A percentile compares a stretch with the other conserved stretches of the same genome.
Conservation (phyloP, 768 basidiomycete species). For the Plicaturopsis crispa region DNA sequence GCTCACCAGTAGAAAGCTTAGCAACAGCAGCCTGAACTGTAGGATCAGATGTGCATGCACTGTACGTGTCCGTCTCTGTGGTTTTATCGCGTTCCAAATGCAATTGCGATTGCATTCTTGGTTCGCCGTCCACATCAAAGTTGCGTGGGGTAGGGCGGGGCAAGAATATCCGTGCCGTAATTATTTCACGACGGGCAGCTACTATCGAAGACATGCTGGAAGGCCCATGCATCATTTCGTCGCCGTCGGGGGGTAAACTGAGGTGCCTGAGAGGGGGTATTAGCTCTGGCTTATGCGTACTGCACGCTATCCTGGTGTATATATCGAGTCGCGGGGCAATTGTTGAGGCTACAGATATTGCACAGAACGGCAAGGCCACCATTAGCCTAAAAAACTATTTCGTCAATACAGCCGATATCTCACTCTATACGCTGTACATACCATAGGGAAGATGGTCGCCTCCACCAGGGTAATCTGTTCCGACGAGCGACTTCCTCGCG, state of each 20-base stretch:
- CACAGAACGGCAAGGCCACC: conserved; percentile 40
- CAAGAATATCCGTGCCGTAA: background rate
- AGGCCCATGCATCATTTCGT: background rate
- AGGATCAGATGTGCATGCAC: conserved; percentile 56
- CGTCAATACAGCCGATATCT: no score
- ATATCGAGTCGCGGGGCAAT: conserved; percentile 69
- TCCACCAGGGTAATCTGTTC: conserved; percentile 61
- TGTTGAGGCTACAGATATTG: conserved; percentile 48
- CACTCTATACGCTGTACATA: conserved; percentile 28
- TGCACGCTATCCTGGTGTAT: conserved; percentile 65
- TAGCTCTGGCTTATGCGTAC: conserved; percentile 55
- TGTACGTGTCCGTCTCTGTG: background rate
- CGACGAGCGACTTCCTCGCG: conserved; percentile 16
- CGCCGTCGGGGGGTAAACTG: background rate
- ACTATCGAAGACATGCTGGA: background rate
- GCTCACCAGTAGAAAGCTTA: conserved; percentile 53
- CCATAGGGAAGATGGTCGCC: conserved; percentile 68
- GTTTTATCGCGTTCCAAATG: background rate
- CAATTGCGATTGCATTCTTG: background rate
- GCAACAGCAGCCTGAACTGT: conserved; percentile 68
- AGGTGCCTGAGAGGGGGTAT: background rate
- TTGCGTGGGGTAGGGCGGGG: no score
- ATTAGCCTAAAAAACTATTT: conserved; percentile 42
- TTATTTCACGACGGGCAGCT: background rate
- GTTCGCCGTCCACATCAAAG: no score